Base-by-base conservation (phyloP, 306 rosid genomes). In the Lagenaria siceraria region DNA sequence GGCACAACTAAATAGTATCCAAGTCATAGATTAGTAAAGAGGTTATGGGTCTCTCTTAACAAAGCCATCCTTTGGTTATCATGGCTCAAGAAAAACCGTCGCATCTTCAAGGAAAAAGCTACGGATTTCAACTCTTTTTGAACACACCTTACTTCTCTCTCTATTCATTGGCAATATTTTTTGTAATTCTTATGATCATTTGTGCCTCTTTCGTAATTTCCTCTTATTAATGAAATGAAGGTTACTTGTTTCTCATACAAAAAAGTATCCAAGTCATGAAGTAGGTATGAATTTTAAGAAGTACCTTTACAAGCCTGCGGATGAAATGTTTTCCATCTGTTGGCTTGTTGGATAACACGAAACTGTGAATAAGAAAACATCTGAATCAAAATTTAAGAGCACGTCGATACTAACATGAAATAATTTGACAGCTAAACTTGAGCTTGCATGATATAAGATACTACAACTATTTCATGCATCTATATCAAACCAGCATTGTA, bases 221-320 rank as follows among this genome's bases (percentile, higher is more conserved):
- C 48, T 46, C 17, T 46, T 5, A 46, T 13, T 13, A 46, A 46
- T 46, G 17, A 46, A 43, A 42, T 46, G 52, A 46, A 12, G 52
- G 52, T 46, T 46, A 46, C 52, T 46, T 43, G 49, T 43, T 43
- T 46, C 5, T 46, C 52, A 46, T 5, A 46, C 3, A 13, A 36
- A 42, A 13, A 46, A 38, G 14, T 8, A 40, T 40, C 10, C 35
- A 43, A 69, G 75, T 22, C 53, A 7, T 42, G 51, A 42, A 36
- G 42, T 36, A 35, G 22, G 31, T 43, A 21, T 13, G 12, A 4
- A 43, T 52, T 61, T 35, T 35, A 36, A 79, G 78, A 78, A 83
- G 29, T 89, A 92, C 98, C 97, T 94, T 94, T 66, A 86, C 95
- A 7, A 94, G 98, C 22, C 65, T 56, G 74, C 95, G 93, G 43